These are phyloP conservation scores for Tulasnella sp. DNA, from an alignment of 768 basidiomycete genomes.

Conservation along the genomic window DNA sequence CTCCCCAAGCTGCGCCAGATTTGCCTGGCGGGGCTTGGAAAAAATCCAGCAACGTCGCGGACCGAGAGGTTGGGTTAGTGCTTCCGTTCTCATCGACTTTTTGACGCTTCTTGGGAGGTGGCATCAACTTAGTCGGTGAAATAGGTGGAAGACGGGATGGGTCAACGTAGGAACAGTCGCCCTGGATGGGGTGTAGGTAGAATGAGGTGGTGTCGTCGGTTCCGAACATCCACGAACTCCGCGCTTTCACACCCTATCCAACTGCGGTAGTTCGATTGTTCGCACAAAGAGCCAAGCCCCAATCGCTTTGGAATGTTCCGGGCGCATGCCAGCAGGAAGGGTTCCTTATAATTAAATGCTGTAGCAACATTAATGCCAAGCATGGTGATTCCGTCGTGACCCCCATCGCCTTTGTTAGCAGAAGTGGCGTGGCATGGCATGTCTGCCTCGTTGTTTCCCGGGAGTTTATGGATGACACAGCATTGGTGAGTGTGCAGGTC, in stretches of 20 bases:
- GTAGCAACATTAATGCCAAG: too few relatives aligned
- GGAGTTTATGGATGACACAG: too few relatives aligned
- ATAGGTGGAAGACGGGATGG: neutral
- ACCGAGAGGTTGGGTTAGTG: neutral
- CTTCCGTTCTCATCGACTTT: neutral
- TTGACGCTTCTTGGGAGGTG: neutral
- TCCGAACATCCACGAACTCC: neutral
- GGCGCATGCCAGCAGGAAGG: too few relatives aligned
- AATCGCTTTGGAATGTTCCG: too few relatives aligned
- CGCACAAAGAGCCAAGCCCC: neutral
- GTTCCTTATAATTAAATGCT: too few relatives aligned
- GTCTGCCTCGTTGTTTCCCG: too few relatives aligned
- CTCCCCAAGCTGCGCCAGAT: too few relatives aligned
- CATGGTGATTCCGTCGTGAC: too few relatives aligned
- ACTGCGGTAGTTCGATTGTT: neutral
- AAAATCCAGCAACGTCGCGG: neutral
- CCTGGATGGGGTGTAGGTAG: neutral
- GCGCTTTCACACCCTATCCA: neutral
- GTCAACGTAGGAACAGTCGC: neutral
- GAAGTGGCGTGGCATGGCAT: too few relatives aligned
- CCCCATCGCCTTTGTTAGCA: too few relatives aligned
- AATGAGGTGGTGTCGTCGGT: neutral
- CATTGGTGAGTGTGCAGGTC: too few relatives aligned
- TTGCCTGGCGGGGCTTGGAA: neutral
- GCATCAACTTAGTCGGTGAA: neutral